phyloP scores from a whole-genome alignment of 1,139 yeast genomes.

The Magnusiomyces suaveolens region DNA sequence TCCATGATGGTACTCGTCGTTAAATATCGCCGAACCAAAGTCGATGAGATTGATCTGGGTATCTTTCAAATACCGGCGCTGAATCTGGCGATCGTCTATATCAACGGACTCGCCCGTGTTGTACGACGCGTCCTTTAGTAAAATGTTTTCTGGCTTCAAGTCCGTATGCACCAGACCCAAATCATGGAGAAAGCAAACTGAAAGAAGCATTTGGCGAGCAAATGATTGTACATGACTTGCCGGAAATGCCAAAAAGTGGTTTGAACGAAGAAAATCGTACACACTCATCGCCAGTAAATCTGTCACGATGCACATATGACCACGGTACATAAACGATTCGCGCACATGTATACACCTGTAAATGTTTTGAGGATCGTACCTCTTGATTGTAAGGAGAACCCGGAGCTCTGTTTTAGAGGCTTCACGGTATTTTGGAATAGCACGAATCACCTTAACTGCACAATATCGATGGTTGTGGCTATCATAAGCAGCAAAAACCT shows the following conservation, averaged over 20 bases:
- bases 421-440: slow-evolving; percentile 39
- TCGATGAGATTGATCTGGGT: slow-evolving; percentile 87
- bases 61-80: slow-evolving; percentile 39
- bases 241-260: slow-evolving; percentile 59
- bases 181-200: slow-evolving; percentile 85
- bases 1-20: slow-evolving; percentile 87
- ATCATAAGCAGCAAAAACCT: slow-evolving; percentile 53
- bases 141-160: slow-evolving; percentile 85
- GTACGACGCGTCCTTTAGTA: slow-evolving; percentile 39
- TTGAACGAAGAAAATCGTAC: slow-evolving; percentile 78
- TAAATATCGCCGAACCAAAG: slow-evolving; percentile 90
- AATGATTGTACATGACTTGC: slow-evolving; percentile 79
- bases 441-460: slow-evolving; percentile 78
- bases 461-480: slow-evolving; percentile 51
- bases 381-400: slow-evolving; percentile 68
- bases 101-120: slow-evolving; percentile 15
- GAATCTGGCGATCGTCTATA: slow-evolving; percentile 7
- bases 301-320: slow-evolving; percentile 91
- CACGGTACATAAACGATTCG: slow-evolving; percentile 86
- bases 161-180: slow-evolving; percentile 89
- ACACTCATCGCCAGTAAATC: slow-evolving; percentile 76
- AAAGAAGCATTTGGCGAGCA: slow-evolving; percentile 72
- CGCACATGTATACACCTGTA: slow-evolving; percentile 53
- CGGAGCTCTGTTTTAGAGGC: slow-evolving; percentile 45
- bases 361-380: slow-evolving; percentile 56